These are phyloP conservation scores for Verticillium alfalfae DNA, from an alignment of 2,329 filamentous ascomycete species.

Conservation along the genomic window DNA sequence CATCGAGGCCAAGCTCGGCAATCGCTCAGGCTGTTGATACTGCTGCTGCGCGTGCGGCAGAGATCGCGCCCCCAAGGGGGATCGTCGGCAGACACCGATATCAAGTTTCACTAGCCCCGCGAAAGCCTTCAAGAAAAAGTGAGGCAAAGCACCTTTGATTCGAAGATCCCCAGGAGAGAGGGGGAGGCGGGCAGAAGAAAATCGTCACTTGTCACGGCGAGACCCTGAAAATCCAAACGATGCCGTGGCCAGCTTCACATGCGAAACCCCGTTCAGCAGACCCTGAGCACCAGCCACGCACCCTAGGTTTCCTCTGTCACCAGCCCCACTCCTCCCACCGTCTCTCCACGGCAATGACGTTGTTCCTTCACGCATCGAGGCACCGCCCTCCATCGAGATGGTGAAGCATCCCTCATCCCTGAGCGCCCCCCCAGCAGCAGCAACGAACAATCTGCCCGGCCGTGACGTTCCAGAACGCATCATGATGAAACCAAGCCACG, in stretches of 20 bases:
- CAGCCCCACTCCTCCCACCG: not conserved
- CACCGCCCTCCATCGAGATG: not conserved
- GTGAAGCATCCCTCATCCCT: not conserved
- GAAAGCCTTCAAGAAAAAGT: too few relatives aligned
- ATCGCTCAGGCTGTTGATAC: not conserved
- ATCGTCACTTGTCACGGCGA: not conserved
- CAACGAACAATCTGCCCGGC: not conserved
- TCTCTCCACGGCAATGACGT: not conserved
- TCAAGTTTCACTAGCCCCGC: too few relatives aligned
- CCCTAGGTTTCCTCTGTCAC: not conserved
- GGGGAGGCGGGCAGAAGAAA: not conserved
- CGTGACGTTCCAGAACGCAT: not conserved
- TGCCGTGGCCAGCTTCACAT: not conserved
- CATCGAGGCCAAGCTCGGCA: not conserved
- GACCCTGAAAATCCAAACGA: not conserved
- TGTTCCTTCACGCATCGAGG: not conserved
- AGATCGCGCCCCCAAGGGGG: not conserved
- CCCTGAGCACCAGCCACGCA: not conserved
- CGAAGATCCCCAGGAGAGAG: too few relatives aligned
- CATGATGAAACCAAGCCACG: conserved; percentile 3
- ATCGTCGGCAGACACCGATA: not conserved
- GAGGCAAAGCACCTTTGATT: too few relatives aligned
- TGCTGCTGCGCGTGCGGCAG: not conserved
- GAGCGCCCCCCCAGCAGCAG: too few relatives aligned
- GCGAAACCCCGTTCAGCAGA: not conserved